Evolutionary conservation across 768 basidiomycete genomes (phyloP).

Genomic region (Suillus brevipes): DNA sequence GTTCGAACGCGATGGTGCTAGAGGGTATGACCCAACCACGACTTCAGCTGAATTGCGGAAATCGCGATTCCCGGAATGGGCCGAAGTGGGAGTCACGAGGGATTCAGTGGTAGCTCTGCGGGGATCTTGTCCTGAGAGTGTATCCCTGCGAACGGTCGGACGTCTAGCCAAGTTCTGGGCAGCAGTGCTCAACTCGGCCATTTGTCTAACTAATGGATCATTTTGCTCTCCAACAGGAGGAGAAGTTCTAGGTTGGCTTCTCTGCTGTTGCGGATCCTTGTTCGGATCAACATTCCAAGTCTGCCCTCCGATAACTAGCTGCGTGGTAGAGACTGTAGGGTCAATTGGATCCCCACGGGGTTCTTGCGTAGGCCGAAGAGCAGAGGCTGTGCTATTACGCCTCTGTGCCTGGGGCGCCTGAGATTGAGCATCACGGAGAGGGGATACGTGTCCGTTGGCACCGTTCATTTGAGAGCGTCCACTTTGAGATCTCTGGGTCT

Average conservation of each 20-base stretch:
- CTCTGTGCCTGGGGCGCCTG: constrained; percentile 24
- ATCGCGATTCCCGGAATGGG: constrained; percentile 42
- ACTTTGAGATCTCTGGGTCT: constrained; percentile 30
- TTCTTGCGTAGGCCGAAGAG: constrained; percentile 40
- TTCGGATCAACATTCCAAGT: constrained; percentile 66
- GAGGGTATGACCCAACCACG: constrained; percentile 78
- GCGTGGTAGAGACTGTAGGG: constrained; percentile 63
- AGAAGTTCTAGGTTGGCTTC: constrained; percentile 22
- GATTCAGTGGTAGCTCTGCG: constrained; percentile 26
- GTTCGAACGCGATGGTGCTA: constrained; percentile 60
- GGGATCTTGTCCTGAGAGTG: constrained; percentile 23
- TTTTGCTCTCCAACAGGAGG: constrained; percentile 40
- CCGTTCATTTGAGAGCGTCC: constrained; percentile 34
- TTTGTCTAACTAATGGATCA: constrained; percentile 68
- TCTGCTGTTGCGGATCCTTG: constrained; percentile 60
- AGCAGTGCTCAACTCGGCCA: constrained; percentile 51
- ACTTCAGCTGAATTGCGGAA: constrained; percentile 75
- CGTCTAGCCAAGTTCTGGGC: constrained; percentile 17
- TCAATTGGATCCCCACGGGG: constrained; percentile 57
- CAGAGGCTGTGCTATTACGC: constrained; percentile 27
- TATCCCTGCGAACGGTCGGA: constrained; percentile 28
- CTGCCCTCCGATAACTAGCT: constrained; percentile 58
- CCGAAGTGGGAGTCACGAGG: constrained; percentile 25
- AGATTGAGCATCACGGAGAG: constrained; percentile 20
- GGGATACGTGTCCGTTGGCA: constrained; percentile 32